These are phyloP conservation scores for Trichosporon asahii DNA, from an alignment of 1,284 basidiomycete species.

Conservation along the genomic window DNA sequence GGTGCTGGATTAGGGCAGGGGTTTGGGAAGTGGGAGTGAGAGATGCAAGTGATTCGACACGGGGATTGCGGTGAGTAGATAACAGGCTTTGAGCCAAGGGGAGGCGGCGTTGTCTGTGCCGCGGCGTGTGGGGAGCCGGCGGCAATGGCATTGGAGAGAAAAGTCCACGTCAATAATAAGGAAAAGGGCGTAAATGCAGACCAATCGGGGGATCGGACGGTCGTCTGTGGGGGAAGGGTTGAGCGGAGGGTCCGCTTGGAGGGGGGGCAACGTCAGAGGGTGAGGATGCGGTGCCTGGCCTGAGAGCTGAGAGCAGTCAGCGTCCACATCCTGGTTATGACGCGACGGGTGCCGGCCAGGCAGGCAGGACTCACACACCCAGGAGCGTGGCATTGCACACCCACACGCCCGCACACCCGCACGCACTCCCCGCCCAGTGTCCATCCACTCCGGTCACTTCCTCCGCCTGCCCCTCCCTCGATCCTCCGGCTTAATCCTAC, in stretches of 20 bases:
- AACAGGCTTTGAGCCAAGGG: not conserved
- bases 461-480: not conserved
- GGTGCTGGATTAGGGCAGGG: not conserved
- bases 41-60: not conserved
- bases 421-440: not conserved
- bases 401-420: not conserved
- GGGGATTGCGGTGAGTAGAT: not conserved
- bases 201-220: slow-evolving; percentile 2
- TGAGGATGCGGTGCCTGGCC: not conserved
- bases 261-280: not conserved
- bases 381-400: not conserved
- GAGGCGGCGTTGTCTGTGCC: not conserved
- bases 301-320: not conserved
- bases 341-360: not conserved
- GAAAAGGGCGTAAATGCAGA: no score
- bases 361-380: not conserved
- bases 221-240: not conserved
- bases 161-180: not conserved
- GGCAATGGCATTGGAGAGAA: slow-evolving; percentile 5
- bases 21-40: not conserved
- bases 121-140: slow-evolving; percentile 2
- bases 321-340: not conserved
- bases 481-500: not conserved
- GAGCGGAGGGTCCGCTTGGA: not conserved
- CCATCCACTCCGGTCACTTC: not conserved